Percentiles rank a stretch among this genome's conserved stretches.
phyloP scores from a whole-genome alignment of 1,139 yeast species.

The Candida freyschussii region DNA sequence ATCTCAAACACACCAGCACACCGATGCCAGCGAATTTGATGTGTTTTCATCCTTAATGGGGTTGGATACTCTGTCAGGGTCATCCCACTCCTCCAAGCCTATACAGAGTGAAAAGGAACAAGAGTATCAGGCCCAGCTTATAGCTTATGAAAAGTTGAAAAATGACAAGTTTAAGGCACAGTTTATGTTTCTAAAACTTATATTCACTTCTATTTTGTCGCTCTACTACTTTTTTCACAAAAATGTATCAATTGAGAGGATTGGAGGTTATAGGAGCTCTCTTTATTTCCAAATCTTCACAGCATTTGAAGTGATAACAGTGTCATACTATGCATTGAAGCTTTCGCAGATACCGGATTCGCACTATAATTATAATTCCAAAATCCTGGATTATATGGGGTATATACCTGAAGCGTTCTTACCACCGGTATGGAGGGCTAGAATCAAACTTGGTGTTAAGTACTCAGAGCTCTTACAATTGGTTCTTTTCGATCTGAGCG shows the following conservation, averaged over 20 bases:
- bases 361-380: constrained; percentile 24
- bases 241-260: constrained; percentile 14
- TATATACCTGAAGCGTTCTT: constrained; percentile 26
- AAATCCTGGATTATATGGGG: constrained; percentile 19
- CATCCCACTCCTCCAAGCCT: too few species aligned
- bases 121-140: too few species aligned
- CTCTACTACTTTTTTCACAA: constrained; percentile 14
- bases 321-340: constrained; percentile 30
- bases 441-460: constrained; percentile 26
- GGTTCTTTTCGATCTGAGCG: constrained; percentile 36
- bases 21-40: constrained; percentile 3
- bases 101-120: too few species aligned
- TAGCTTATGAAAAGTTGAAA: constrained; percentile 10
- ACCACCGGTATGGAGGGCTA: constrained; percentile 20
- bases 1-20: constrained; percentile 13
- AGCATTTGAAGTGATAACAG: constrained; percentile 32
- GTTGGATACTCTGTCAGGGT: too few species aligned
- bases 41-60: too few species aligned
- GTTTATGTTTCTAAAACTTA: constrained; percentile 23
- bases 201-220: constrained; percentile 5
- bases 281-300: constrained; percentile 34
- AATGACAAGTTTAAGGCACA: constrained; percentile 20
- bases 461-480: constrained; percentile 37
- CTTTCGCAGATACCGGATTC: constrained; percentile 26
- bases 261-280: constrained; percentile 21